Percentiles rank a stretch among this genome's conserved stretches.
phyloP scores from a whole-genome alignment of 1,284 basidiomycete species.

The Amylostereum areolatum region DNA sequence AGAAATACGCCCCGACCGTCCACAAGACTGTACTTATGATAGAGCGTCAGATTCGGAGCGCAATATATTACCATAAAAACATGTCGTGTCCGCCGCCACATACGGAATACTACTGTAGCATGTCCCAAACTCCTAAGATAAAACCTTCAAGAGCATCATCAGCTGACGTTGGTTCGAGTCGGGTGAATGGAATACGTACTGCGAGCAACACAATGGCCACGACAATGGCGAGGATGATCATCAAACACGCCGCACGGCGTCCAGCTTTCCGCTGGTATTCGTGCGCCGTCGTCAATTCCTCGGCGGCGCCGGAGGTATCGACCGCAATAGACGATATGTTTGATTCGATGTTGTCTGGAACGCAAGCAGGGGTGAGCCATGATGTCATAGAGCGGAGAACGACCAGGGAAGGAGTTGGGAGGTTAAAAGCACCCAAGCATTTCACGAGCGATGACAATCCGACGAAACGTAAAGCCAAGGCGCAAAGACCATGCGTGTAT shows the following conservation, averaged over 20 bases:
- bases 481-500: too few species aligned
- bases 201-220: conserved; percentile 88
- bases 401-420: too few species aligned
- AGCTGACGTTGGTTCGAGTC: too few species aligned
- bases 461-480: too few species aligned
- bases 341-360: conserved; percentile 90
- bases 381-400: too few species aligned
- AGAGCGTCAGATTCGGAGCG: background rate
- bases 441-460: too few species aligned
- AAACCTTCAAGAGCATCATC: too few species aligned
- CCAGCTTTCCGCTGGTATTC: conserved; percentile 96
- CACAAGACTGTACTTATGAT: conserved; percentile 1
- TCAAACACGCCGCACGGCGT: conserved; percentile 81
- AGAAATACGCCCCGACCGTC: too few species aligned
- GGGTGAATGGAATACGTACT: conserved; percentile 45
- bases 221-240: conserved; percentile 86
- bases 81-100: background rate
- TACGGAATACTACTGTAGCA: background rate
- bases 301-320: conserved; percentile 81
- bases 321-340: conserved; percentile 87
- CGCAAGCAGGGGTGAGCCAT: background rate
- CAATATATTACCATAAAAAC: conserved; percentile 13
- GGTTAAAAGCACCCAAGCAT: too few species aligned
- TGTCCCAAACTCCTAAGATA: conserved; percentile 5
- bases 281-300: conserved; percentile 85